Conservation (phyloP, 1,284 basidiomycete genomes). For the Cutaneotrichosporon sp. region DNA sequence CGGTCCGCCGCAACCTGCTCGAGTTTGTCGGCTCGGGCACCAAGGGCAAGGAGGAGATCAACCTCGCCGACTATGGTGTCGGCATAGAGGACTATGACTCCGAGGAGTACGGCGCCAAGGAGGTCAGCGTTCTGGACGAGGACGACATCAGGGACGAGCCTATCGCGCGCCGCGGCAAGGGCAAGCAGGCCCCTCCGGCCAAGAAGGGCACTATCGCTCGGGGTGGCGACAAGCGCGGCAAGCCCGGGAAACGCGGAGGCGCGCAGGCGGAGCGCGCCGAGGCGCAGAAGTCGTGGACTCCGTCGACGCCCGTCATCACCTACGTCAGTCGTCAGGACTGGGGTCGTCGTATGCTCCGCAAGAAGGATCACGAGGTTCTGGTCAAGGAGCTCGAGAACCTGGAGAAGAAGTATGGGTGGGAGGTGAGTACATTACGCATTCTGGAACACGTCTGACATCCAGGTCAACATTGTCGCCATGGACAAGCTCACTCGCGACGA, state of each 20-base stretch:
- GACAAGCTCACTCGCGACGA: conserved; percentile 75
- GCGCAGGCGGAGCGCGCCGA: not conserved
- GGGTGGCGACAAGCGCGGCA: not conserved
- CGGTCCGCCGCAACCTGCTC: conserved; percentile 70
- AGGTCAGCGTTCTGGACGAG: conserved; percentile 1
- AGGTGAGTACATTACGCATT: conserved; percentile 56
- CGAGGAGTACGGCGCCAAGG: conserved; percentile 6
- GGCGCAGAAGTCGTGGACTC: not conserved
- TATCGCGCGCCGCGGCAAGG: not conserved
- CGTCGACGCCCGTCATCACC: conserved; percentile 66
- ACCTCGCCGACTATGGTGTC: conserved; percentile 48
- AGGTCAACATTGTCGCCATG: conserved; percentile 74
- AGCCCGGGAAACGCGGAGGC: not conserved
- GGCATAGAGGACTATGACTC: conserved; percentile 23
- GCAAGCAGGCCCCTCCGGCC: not conserved
- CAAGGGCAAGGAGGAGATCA: conserved; percentile 13
- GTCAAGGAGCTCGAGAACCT: conserved; percentile 60
- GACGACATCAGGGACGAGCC: not conserved
- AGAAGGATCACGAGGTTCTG: conserved; percentile 53
- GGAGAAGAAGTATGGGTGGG: conserved; percentile 70
- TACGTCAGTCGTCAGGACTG: conserved; percentile 83
- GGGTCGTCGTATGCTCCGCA: conserved; percentile 65
- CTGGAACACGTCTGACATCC: not conserved
- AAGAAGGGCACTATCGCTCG: not conserved
- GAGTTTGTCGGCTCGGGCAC: conserved; percentile 62